Conservation (phyloP, 2,329 filamentous ascomycete species). For the Chaetomium olivaceum region DNA sequence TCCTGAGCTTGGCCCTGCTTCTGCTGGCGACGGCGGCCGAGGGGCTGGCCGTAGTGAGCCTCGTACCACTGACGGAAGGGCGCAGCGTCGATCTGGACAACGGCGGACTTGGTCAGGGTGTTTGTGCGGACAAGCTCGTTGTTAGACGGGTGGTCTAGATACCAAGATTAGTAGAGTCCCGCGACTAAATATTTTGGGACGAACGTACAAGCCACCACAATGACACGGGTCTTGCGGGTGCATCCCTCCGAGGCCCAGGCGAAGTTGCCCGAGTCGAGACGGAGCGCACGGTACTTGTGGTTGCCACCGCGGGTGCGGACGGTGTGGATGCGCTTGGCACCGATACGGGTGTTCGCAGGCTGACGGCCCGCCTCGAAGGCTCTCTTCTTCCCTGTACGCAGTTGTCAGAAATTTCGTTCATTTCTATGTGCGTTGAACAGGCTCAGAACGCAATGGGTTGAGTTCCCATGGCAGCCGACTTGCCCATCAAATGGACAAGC, state of each 20-base stretch:
- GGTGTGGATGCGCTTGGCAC: conserved; percentile 54
- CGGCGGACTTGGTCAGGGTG: conserved; percentile 98
- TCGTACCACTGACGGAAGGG: conserved; percentile 99
- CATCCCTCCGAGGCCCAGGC: conserved; percentile 98
- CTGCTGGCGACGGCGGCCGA: conserved; percentile 90
- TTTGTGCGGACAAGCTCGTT: conserved; percentile 99
- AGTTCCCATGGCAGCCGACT: conserved; percentile 13
- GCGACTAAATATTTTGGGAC: background rate
- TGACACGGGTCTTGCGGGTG: conserved; percentile 98
- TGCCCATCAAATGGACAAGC: conserved; percentile 5
- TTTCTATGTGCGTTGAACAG: conserved; percentile 49
- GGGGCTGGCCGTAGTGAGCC: conserved; percentile 91
- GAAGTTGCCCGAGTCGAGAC: conserved; percentile 99
- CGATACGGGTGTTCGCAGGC: conserved; percentile 99
- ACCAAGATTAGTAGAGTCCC: conserved; percentile 17
- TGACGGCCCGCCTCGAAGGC: conserved; percentile 99
- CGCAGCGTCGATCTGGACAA: conserved; percentile 97
- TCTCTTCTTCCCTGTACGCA: conserved; percentile 73
- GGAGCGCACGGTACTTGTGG: conserved; percentile 99
- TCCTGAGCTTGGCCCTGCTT: conserved; percentile 69
- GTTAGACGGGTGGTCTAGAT: conserved; percentile 88
- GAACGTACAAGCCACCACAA: conserved; percentile 74
- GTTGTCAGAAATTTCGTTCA: conserved; percentile 33
- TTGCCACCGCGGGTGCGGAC: conserved; percentile 68
- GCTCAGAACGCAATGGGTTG: conserved; percentile 71